These are phyloP conservation scores for Fusarium xylarioides DNA, from an alignment of 2,329 filamentous ascomycete genomes.

Conservation along the genomic window DNA sequence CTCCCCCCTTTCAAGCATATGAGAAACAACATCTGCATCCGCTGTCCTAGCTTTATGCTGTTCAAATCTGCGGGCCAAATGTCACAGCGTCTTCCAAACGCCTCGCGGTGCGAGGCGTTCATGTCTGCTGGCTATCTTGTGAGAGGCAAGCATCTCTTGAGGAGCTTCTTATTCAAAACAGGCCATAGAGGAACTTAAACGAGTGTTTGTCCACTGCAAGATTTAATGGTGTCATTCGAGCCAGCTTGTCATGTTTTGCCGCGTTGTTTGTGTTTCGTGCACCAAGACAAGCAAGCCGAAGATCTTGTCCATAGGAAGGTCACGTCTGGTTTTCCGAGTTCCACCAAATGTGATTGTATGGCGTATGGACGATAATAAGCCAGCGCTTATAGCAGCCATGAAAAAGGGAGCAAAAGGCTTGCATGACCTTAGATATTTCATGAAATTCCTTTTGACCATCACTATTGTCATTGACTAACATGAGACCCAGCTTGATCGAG, in stretches of 20 bases:
- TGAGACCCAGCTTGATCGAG: not conserved
- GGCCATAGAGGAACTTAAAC: conserved; percentile 1
- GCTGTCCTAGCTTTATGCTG: not conserved
- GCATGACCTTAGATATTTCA: not conserved
- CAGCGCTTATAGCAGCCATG: conserved; percentile 15
- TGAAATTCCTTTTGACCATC: not conserved
- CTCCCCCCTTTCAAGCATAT: not conserved
- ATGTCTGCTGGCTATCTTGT: not conserved
- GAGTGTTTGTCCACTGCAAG: conserved; percentile 27
- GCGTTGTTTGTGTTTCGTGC: conserved; percentile 22
- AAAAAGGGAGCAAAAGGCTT: conserved; percentile 18
- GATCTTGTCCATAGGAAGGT: conserved; percentile 14
- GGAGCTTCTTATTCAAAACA: not conserved
- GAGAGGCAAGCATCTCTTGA: conserved; percentile 12
- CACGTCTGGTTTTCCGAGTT: conserved; percentile 21
- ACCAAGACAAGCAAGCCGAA: conserved; percentile 20
- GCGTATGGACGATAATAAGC: conserved; percentile 9
- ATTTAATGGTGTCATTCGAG: conserved; percentile 22
- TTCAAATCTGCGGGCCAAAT: not conserved
- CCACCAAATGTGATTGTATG: conserved; percentile 25
- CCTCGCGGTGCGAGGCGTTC: not conserved
- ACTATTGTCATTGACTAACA: conserved; percentile 11
- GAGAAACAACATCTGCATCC: not conserved
- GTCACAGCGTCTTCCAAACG: not conserved
- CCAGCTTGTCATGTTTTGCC: conserved; percentile 14